Base-by-base conservation (phyloP, 2,329 filamentous ascomycete species). In the Botrytis squamosa region DNA sequence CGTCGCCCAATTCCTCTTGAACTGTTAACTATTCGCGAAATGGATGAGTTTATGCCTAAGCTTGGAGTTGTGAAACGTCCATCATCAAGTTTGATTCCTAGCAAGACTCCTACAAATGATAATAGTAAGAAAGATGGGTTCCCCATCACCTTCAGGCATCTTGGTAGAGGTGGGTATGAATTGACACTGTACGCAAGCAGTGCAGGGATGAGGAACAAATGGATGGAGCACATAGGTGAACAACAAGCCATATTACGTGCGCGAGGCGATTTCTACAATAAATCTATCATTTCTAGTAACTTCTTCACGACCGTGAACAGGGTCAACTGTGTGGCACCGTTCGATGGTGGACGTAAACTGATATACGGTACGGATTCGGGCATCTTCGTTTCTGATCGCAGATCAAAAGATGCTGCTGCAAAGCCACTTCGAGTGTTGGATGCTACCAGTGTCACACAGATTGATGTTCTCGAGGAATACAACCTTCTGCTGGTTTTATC, bases 391-490 rank as follows among this genome's bases (percentile, higher is more conserved):
- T 94, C 93, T 52, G 96, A 99, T 79, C 92, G 96, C 72, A 95
- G 94, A 85, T 91, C 92, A 60, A 97, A 94, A 83, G 94, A 97
- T 77, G 84, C 91, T 82, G 85, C 88, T 81, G 83, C 87, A 52
- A 90, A 90, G 79, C 96, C 96, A 9, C 91, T 90, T 78, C 90
- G 94, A 72, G 94, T 97, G 49, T 88, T 99, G 72, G 96, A 99
- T 80, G 90, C 91, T 73, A 92, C 91, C 75, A 91, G 91, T 75
- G 96, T 99, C 40, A 97, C 95, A 0, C 96, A 99, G 82, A 92
- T 99, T 75, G 96, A 99, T 81, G 95, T 97, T 10, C 86, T 99
- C 60, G 96, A 99, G 82, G 95, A 98, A 83, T 97, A 98, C 81
- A 91, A 94, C 78, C 89, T 99, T 73, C 87, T 99, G 38, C 86